Conservation (phyloP, 1,139 yeast genomes). For the Cylindricascospora bacillispora region DNA sequence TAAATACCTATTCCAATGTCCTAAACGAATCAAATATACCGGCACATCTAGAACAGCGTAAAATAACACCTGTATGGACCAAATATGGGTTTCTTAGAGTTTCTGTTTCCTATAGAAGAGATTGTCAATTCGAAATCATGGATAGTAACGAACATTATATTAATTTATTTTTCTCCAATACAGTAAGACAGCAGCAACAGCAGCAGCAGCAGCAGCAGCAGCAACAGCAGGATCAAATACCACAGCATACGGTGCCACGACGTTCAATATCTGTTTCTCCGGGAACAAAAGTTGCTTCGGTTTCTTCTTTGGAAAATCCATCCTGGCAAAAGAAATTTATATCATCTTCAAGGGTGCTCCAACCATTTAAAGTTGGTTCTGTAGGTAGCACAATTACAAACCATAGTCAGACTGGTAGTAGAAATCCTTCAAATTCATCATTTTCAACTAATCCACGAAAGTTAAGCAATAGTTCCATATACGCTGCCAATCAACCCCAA, state of each 20-base stretch:
- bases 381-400: slow-evolving; percentile 34
- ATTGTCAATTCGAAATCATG: slow-evolving; percentile 51
- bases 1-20: slow-evolving; percentile 32
- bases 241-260: slow-evolving; percentile 1
- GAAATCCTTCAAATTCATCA: slow-evolving; percentile 30
- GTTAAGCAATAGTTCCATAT: too few relatives aligned
- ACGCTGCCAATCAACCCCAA: too few relatives aligned
- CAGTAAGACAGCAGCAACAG: background rate
- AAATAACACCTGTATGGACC: slow-evolving; percentile 59
- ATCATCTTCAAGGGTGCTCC: slow-evolving; percentile 27
- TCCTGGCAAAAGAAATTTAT: slow-evolving; percentile 15
- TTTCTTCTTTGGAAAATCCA: slow-evolving; percentile 10
- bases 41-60: slow-evolving; percentile 46
- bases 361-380: slow-evolving; percentile 53
- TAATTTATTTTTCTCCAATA: slow-evolving; percentile 1
- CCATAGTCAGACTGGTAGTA: slow-evolving; percentile 22
- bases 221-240: slow-evolving; percentile 6
- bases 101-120: slow-evolving; percentile 67
- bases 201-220: too few relatives aligned
- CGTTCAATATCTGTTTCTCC: slow-evolving; percentile 23
- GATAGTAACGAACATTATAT: slow-evolving; percentile 29
- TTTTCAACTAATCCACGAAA: too few relatives aligned
- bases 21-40: slow-evolving; percentile 28
- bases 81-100: slow-evolving; percentile 61
- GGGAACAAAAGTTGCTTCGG: slow-evolving; percentile 10